phyloP scores from a whole-genome alignment of 2,329 filamentous ascomycete species.

The Sarocladium kiliense region DNA sequence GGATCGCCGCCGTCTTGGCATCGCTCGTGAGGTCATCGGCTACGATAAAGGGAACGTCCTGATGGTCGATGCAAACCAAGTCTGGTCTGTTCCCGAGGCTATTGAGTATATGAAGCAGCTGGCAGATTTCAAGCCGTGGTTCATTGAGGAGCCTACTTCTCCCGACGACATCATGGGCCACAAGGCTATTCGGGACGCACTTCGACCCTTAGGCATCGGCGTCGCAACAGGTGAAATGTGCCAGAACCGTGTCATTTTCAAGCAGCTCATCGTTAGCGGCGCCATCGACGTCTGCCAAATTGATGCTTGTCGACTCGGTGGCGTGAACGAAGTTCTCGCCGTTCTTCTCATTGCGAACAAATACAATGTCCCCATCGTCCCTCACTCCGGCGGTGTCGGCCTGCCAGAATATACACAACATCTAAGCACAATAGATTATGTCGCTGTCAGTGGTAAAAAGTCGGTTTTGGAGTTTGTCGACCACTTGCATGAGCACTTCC shows the following conservation, averaged over 20 bases:
- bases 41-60: slow-evolving; percentile 78
- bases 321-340: slow-evolving; percentile 88
- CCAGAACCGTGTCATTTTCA: slow-evolving; percentile 91
- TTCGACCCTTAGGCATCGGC: slow-evolving; percentile 68
- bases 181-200: slow-evolving; percentile 75
- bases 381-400: slow-evolving; percentile 84
- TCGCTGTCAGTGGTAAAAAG: slow-evolving; percentile 70
- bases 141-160: slow-evolving; percentile 90
- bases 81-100: slow-evolving; percentile 87
- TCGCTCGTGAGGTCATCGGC: slow-evolving; percentile 74
- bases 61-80: slow-evolving; percentile 90
- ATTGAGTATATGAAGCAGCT: slow-evolving; percentile 82
- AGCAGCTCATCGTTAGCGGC: slow-evolving; percentile 75
- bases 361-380: slow-evolving; percentile 75
- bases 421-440: slow-evolving; percentile 35
- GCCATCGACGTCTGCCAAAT: slow-evolving; percentile 87
- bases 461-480: slow-evolving; percentile 88
- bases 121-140: slow-evolving; percentile 81
- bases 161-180: slow-evolving; percentile 88
- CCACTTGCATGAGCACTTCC: slow-evolving; percentile 89
- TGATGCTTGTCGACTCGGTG: slow-evolving; percentile 83
- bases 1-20: slow-evolving; percentile 63
- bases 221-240: slow-evolving; percentile 94
- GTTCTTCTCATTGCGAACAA: slow-evolving; percentile 82
- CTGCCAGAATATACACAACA: slow-evolving; percentile 93